Percentiles rank a stretch among this genome's conserved stretches.
Evolutionary conservation across 2,329 filamentous ascomycete species (phyloP).

Genomic region (Hypoxylon rubiginosum): DNA sequence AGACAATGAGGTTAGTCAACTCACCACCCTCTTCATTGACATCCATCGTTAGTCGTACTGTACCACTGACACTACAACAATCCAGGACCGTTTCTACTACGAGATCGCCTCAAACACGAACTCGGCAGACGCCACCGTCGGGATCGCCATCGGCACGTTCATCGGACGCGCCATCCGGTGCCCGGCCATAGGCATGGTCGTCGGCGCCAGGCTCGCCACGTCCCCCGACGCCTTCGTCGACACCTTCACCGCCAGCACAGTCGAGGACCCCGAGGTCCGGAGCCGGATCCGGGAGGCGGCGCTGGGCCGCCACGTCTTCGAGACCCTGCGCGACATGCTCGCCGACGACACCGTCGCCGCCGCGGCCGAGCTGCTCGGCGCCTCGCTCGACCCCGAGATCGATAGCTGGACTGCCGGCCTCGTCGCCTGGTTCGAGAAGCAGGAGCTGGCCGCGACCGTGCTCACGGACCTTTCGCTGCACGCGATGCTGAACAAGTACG

Average conservation of each 20-base stretch:
- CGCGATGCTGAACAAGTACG: constrained; percentile 33
- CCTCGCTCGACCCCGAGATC: constrained; percentile 16
- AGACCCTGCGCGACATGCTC: constrained; percentile 28
- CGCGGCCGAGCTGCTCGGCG: constrained; percentile 23
- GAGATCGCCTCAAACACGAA: constrained; percentile 31
- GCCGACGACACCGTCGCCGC: constrained; percentile 12
- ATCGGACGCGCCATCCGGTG: constrained; percentile 28
- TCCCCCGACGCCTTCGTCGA: constrained; percentile 21
- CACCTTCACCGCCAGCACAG: constrained; percentile 5
- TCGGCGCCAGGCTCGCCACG: constrained; percentile 29
- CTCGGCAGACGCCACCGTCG: constrained; percentile 25
- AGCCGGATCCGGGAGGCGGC: constrained; percentile 25
- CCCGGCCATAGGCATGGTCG: constrained; percentile 24
- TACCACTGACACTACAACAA: background rate
- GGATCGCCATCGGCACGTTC: constrained; percentile 30
- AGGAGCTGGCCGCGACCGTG: constrained; percentile 8
- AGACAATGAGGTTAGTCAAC: constrained; percentile 23
- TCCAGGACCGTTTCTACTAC: constrained; percentile 19
- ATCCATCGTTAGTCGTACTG: background rate
- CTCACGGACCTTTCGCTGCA: constrained; percentile 28
- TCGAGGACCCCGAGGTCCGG: constrained; percentile 18
- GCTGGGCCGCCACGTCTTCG: constrained; percentile 20
- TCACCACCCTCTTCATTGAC: background rate
- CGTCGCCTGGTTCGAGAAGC: constrained; percentile 30
- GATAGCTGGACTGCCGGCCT: constrained; percentile 31